Percentiles rank a stretch among this genome's conserved stretches.
These are phyloP conservation scores for Colletotrichum gloeosporioides DNA, from an alignment of 2,329 filamentous ascomycete species.

Conservation along the genomic window DNA sequence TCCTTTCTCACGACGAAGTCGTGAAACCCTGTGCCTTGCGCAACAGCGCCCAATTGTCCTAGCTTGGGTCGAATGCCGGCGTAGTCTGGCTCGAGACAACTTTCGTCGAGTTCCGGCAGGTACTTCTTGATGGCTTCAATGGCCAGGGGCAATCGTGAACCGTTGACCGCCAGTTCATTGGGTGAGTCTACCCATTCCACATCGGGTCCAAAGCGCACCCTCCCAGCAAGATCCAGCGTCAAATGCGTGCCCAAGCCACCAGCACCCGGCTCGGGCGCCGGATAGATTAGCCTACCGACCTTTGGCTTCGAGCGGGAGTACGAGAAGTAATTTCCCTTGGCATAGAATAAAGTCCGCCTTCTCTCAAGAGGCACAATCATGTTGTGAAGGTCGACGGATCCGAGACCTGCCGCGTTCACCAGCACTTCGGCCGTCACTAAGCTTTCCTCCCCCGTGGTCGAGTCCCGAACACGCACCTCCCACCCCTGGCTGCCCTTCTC, in stretches of 20 bases:
- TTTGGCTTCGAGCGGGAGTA: slow-evolving; percentile 70
- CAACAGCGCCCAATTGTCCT: slow-evolving; percentile 62
- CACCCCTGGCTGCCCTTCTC: slow-evolving; percentile 67
- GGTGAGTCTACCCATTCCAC: slow-evolving; percentile 88
- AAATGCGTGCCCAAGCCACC: slow-evolving; percentile 92
- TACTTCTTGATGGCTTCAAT: slow-evolving; percentile 79
- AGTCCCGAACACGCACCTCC: slow-evolving; percentile 63
- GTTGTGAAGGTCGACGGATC: slow-evolving; percentile 79
- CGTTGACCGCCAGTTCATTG: slow-evolving; percentile 71
- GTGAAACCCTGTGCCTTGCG: slow-evolving; percentile 71
- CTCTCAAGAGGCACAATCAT: slow-evolving; percentile 70
- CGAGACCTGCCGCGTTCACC: slow-evolving; percentile 86
- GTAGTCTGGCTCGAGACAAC: slow-evolving; percentile 79
- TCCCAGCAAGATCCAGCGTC: slow-evolving; percentile 85
- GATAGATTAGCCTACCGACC: slow-evolving; percentile 82
- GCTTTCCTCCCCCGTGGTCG: slow-evolving; percentile 49
- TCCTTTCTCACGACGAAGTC: slow-evolving; percentile 86
- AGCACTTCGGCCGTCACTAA: slow-evolving; percentile 77
- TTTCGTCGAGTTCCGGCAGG: slow-evolving; percentile 73
- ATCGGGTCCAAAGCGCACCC: slow-evolving; percentile 91
- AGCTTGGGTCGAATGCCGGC: slow-evolving; percentile 92
- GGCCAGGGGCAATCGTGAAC: slow-evolving; percentile 67
- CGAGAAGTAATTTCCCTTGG: slow-evolving; percentile 95
- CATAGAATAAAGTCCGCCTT: slow-evolving; percentile 73
- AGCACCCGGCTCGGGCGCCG: slow-evolving; percentile 80